phyloP scores from a whole-genome alignment of 768 basidiomycete species.

The Boletus speciosus region DNA sequence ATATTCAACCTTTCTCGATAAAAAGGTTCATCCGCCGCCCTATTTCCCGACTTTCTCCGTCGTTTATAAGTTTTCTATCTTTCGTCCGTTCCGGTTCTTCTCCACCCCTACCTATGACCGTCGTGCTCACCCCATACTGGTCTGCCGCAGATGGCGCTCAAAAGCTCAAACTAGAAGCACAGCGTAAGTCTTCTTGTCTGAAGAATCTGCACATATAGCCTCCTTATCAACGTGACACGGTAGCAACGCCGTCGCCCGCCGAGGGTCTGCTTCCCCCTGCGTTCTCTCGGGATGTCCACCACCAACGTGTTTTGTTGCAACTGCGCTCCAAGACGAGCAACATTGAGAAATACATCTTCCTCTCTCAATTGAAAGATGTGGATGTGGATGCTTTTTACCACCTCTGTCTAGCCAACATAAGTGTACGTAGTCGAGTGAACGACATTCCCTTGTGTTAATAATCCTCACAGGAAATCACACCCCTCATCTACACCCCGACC shows the following conservation, averaged over 20 bases:
- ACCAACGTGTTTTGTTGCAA: constrained; percentile 60
- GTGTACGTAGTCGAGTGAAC: constrained; percentile 7
- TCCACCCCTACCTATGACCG: constrained; percentile 40
- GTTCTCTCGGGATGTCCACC: constrained; percentile 51
- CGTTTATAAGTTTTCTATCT: not conserved
- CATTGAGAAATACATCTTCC: constrained; percentile 85
- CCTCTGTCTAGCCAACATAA: constrained; percentile 68
- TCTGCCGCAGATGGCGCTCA: constrained; percentile 56
- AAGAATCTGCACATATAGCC: not conserved
- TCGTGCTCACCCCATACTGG: constrained; percentile 70
- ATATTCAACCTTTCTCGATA: not conserved
- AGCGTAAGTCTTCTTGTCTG: constrained; percentile 37
- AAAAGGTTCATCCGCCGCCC: not conserved
- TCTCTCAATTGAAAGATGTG: constrained; percentile 68
- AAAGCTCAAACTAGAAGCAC: constrained; percentile 58
- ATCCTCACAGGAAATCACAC: constrained; percentile 49
- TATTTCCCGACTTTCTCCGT: constrained; percentile 12
- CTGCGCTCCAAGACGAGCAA: constrained; percentile 68
- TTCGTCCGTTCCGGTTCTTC: not conserved
- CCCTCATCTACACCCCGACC: constrained; percentile 89
- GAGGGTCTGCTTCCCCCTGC: constrained; percentile 61
- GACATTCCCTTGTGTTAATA: not conserved
- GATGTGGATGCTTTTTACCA: constrained; percentile 77
- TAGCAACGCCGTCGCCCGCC: constrained; percentile 43
- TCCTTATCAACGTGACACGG: not conserved